These are phyloP conservation scores for Macrolepiota albuminosa DNA, from an alignment of 768 basidiomycete genomes.

Conservation along the genomic window DNA sequence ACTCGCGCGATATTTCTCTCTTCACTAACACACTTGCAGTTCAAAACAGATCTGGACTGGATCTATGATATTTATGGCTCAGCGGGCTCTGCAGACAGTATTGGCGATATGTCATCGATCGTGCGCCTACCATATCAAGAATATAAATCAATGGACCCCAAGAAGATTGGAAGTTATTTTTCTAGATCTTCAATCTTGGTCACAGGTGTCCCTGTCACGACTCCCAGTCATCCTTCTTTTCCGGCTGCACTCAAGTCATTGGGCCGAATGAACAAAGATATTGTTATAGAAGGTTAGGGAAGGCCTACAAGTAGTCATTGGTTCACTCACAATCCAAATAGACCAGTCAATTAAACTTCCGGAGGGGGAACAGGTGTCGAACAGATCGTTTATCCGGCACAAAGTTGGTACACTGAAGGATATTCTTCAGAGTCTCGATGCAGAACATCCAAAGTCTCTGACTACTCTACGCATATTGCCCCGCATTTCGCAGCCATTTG, in stretches of 20 bases:
- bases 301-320: not conserved
- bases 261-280: not conserved
- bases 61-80: not conserved
- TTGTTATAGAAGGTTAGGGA: not conserved
- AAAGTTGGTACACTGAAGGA: not conserved
- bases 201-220: not conserved
- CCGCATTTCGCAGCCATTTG: not conserved
- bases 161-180: not conserved
- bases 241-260: not conserved
- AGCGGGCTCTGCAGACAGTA: not conserved
- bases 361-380: not conserved
- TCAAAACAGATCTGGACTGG: not conserved
- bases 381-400: not conserved
- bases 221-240: not conserved
- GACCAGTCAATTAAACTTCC: not conserved
- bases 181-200: not conserved
- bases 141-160: not conserved
- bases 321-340: not conserved
- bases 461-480: not conserved
- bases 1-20: not conserved
- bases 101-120: not conserved
- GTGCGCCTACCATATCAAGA: not conserved
- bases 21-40: not conserved
- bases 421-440: not conserved
- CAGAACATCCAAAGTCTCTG: not conserved